Conservation (phyloP, 805 yeast species). For the Myxozyma lipomycoides region DNA sequence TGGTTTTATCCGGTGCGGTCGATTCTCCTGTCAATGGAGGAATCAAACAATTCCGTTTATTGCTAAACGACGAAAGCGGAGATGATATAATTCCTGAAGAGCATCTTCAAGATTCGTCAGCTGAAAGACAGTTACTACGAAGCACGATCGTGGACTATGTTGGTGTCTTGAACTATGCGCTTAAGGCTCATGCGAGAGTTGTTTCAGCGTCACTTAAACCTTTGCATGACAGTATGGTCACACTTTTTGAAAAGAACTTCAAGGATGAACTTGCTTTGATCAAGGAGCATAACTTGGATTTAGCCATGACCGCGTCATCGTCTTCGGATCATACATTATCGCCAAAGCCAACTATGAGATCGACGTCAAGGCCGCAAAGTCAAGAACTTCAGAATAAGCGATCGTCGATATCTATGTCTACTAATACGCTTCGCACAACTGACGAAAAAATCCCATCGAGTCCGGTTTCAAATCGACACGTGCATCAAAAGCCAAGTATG, state of each 20-base stretch:
- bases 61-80: conserved; percentile 41
- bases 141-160: conserved; percentile 49
- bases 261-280: conserved; percentile 49
- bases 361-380: neutral
- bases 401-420: neutral
- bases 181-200: conserved; percentile 63
- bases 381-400: neutral
- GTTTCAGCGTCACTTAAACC: conserved; percentile 53
- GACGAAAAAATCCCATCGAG: neutral
- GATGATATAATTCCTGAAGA: conserved; percentile 33
- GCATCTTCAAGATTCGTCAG: conserved; percentile 14
- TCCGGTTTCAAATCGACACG: neutral
- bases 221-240: conserved; percentile 64
- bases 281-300: conserved; percentile 7
- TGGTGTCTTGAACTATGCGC: conserved; percentile 58
- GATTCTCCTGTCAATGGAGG: conserved; percentile 94
- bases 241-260: conserved; percentile 64
- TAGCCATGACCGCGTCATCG: neutral
- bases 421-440: neutral
- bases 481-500: neutral
- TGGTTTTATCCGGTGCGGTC: conserved; percentile 59
- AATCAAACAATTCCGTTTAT: conserved; percentile 72
- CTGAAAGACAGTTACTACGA: conserved; percentile 6
- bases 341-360: neutral
- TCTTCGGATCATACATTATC: neutral